Evolutionary conservation across 805 yeast species (phyloP), one percentile per base, ranked within the genome.

Genomic region (Cyberlindnera bimundalis): DNA sequence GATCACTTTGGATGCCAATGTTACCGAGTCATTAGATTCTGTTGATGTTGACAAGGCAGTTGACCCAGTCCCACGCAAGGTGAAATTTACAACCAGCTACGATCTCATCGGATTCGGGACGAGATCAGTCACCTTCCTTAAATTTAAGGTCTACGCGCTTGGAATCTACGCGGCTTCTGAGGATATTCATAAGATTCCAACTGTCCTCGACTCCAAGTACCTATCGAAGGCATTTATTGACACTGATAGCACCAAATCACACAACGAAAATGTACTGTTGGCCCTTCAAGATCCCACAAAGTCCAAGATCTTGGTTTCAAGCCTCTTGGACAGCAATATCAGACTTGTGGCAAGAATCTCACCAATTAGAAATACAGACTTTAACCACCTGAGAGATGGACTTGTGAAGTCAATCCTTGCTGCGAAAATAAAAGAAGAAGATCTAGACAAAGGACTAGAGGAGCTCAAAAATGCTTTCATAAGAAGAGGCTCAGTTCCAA

Each of bases 331-430:
- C 31, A 61, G 76, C 10, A 76, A 79, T 12, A 74, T 83, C 26
- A 73, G 79, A 42, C 73, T 88, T 51, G 67, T 80, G 33, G 81
- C 89, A 19, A 71, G 95, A 47, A 81, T 91, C 43, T 80, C 84
- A 10, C 97, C 99, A 0, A 79, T 83, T 14, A 76, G 96, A 58
- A 88, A 85, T 60, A 91, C 98, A 1, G 97, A 91, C 63, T 89
- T 84, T 63, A 79, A 79, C 47, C 98, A 93, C 59, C 64, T 91
- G 55, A 76, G 84, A 50, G 98, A 93, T 58, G 98, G 98, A 0
- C 75, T 93, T 46, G 75, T 88, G 35, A 82, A 90, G 59, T 79
- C 96, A 0, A 75, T 87, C 34, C 68, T 81, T 60, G 83, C 87
- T 26, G 76, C 82, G 38, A 79, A 79, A 49, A 63, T 68, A 6